Percentiles rank a stretch among this genome's conserved stretches.
phyloP scores from a whole-genome alignment of 371 early-diverging fungal species.

The Nematocida major region DNA sequence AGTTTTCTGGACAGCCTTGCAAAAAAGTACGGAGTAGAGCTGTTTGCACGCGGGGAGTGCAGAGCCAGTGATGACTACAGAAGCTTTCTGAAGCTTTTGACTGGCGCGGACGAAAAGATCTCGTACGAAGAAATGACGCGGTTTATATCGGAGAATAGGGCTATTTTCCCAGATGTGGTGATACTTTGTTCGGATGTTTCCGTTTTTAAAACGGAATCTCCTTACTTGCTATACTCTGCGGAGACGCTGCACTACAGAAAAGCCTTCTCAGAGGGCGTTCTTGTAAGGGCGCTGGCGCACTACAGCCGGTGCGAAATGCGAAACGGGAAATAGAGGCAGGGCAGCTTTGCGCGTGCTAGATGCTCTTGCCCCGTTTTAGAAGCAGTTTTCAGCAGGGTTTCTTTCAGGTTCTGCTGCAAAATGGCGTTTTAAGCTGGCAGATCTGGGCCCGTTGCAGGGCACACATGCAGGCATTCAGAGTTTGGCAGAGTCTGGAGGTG shows the following conservation, averaged over 20 bases:
- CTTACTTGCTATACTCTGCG: slow-evolving; percentile 31
- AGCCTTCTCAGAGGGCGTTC: slow-evolving; percentile 20
- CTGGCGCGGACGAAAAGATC: not conserved
- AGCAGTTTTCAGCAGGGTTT: not conserved
- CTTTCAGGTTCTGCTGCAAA: no score
- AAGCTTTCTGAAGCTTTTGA: not conserved
- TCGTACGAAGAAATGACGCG: not conserved
- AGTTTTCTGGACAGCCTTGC: not conserved
- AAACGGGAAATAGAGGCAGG: slow-evolving; percentile 41
- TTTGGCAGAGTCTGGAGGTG: no score
- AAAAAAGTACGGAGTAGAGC: not conserved
- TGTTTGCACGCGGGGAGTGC: not conserved
- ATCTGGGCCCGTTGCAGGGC: no score
- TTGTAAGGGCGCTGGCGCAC: slow-evolving; percentile 24
- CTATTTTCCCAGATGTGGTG: slow-evolving; percentile 17
- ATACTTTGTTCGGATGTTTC: slow-evolving; percentile 33
- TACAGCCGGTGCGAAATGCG: slow-evolving; percentile 38
- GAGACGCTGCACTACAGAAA: slow-evolving; percentile 33
- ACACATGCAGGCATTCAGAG: no score
- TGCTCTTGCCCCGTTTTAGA: not conserved
- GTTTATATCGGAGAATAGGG: slow-evolving; percentile 3
- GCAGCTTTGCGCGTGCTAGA: not conserved
- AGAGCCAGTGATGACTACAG: not conserved
- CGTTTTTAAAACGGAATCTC: not conserved
- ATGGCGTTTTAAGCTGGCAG: no score